Conservation (phyloP, 2,329 filamentous ascomycete species). For the Calonectria honghensis region DNA sequence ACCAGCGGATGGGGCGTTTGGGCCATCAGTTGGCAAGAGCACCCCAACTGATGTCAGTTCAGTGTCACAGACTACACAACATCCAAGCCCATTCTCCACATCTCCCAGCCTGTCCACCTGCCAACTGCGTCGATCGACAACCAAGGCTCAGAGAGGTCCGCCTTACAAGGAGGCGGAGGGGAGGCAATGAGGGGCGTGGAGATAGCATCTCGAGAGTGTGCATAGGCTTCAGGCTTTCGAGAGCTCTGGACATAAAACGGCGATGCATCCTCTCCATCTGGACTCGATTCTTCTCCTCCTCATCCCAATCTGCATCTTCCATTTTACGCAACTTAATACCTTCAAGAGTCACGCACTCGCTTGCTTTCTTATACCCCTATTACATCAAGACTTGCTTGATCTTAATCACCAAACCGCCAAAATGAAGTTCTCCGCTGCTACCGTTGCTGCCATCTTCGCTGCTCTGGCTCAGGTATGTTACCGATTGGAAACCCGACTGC, state of each 20-base stretch:
- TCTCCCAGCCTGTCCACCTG: conserved; percentile 16
- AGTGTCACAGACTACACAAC: conserved; percentile 14
- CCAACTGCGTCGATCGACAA: conserved; percentile 15
- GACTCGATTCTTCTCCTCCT: background rate
- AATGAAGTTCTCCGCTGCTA: conserved; percentile 61
- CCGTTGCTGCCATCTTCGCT: conserved; percentile 55
- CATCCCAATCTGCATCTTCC: conserved; percentile 22
- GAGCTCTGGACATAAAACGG: conserved; percentile 33
- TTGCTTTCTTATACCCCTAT: background rate
- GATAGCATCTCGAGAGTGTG: conserved; percentile 33
- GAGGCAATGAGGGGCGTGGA: conserved; percentile 31
- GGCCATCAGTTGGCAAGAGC: conserved; percentile 9
- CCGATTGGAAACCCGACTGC: background rate
- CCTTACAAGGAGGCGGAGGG: conserved; percentile 9
- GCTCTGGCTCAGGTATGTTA: conserved; percentile 43
- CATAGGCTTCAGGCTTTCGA: background rate
- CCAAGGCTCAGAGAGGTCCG: background rate
- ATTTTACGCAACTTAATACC: conserved; percentile 18
- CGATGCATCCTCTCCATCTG: conserved; percentile 1
- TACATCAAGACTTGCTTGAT: conserved; percentile 27
- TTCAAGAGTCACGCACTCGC: conserved; percentile 11
- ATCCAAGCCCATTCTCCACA: conserved; percentile 22
- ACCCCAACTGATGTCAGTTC: conserved; percentile 20
- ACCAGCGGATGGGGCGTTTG: background rate
- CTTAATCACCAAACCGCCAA: conserved; percentile 41